Base-by-base conservation (phyloP, 106 monocot species). In the Dactylorhiza incarnata region DNA sequence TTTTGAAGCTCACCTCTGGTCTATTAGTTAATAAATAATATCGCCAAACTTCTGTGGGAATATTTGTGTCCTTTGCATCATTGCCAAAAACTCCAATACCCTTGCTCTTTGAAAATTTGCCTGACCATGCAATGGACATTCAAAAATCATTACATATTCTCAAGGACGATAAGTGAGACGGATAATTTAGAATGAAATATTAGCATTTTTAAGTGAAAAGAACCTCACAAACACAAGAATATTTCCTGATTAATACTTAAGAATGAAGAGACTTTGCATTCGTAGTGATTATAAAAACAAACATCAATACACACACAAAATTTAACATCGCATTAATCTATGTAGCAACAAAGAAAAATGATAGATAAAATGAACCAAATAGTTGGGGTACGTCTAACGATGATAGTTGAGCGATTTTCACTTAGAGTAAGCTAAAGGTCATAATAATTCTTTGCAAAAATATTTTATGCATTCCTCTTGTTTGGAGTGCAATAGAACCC, bases 11-110 rank as follows among this genome's bases (percentile, higher is more conserved):
- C 49, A 91, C 96, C 82, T 97, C 93, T 48, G 96, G 96, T 52
- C 93, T 83, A 76, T 93, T 97, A 49, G 85, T 93, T 17, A 97
- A 83, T 78, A 97, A 86, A 78, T 97, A 97, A 80, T 97, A 97
- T 48, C 96, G 80, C 96, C 96, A 97, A 48, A 97, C 96, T 89
- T 97, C 96, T 45, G 87, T 3, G 50, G 96, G 93, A 83, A 97
- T 93, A 5, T 89, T 83, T 72, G 96, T 91, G 69, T 86, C 89
- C 65, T 97, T 93, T 44, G 93, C 96, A 73, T 93, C 96, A 81
- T 93, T 93, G 54, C 96, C 96, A 93, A 97, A 97, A 58, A 97
- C 89, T 58, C 96, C 96, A 78, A 93, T 77, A 62, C 96, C 96
- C 49, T 97, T 93, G 56, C 93, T 97, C 79, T 97, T 97, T 2